These are phyloP conservation scores for Chlamydomonas schloesseri DNA, from an alignment of 139 green algal genomes.

Conservation along the genomic window DNA sequence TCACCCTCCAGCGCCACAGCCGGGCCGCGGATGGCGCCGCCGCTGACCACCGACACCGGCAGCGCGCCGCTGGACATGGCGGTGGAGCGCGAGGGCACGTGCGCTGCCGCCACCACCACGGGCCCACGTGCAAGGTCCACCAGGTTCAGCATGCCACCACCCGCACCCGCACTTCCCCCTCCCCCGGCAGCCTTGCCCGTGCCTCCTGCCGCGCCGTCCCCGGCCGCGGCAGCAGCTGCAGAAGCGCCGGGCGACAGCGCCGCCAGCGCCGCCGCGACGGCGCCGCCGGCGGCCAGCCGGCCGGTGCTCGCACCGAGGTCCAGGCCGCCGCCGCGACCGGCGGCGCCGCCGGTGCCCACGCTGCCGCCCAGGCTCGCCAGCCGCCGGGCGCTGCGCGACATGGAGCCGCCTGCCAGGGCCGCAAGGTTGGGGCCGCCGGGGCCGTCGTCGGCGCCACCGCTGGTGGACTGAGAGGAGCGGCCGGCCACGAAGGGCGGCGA, in stretches of 20 bases:
- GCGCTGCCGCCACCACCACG: slow-evolving; percentile 33
- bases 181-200: not conserved
- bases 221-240: not conserved
- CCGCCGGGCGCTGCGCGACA: not conserved
- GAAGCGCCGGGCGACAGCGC: no score
- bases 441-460: not conserved
- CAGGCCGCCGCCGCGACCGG: not conserved
- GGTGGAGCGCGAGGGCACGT: slow-evolving; percentile 14
- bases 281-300: not conserved
- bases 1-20: not conserved
- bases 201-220: not conserved
- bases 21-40: not conserved
- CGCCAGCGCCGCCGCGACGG: not conserved
- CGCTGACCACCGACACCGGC: slow-evolving; percentile 13
- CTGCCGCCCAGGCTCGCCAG: not conserved
- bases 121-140: not conserved
- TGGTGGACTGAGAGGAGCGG: not conserved
- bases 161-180: not conserved
- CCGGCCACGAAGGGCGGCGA: not conserved
- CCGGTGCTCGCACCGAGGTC: slow-evolving; percentile 9
- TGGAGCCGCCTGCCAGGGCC: no score
- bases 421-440: not conserved
- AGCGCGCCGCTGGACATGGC: not conserved
- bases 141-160: not conserved
- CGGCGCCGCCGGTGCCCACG: not conserved